Conservation (phyloP, 1,284 basidiomycete species). For the Exobasidium rhododendri region DNA sequence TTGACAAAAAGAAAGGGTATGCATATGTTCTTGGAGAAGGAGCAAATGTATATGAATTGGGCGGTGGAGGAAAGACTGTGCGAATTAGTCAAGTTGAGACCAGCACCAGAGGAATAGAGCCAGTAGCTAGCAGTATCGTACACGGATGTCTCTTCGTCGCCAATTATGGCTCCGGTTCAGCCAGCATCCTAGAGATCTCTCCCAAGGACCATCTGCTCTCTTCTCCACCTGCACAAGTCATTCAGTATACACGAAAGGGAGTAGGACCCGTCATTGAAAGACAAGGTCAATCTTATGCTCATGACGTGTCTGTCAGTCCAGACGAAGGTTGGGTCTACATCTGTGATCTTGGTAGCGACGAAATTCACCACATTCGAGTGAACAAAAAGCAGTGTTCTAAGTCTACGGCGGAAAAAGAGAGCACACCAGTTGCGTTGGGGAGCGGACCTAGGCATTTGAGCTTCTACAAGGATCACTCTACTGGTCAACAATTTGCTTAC, state of each 20-base stretch:
- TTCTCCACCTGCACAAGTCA: constrained; percentile 7
- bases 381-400: neutral
- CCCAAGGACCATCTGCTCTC: neutral
- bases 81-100: neutral
- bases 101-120: constrained; percentile 11
- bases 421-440: neutral
- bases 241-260: constrained; percentile 24
- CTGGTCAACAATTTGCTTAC: constrained; percentile 22
- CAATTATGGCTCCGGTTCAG: constrained; percentile 30
- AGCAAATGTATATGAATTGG: neutral
- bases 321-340: constrained; percentile 34
- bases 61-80: neutral
- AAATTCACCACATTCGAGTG: constrained; percentile 27
- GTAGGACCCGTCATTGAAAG: constrained; percentile 34
- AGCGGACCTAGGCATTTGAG: constrained; percentile 13
- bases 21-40: neutral
- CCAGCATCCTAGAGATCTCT: constrained; percentile 21
- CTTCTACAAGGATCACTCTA: constrained; percentile 3
- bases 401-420: neutral
- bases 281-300: constrained; percentile 42
- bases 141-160: constrained; percentile 19
- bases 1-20: neutral
- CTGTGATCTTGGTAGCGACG: constrained; percentile 38
- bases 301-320: constrained; percentile 32
- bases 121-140: constrained; percentile 16